These are phyloP conservation scores for Microcera coccophila DNA, from an alignment of 2,329 filamentous ascomycete species.

Conservation along the genomic window DNA sequence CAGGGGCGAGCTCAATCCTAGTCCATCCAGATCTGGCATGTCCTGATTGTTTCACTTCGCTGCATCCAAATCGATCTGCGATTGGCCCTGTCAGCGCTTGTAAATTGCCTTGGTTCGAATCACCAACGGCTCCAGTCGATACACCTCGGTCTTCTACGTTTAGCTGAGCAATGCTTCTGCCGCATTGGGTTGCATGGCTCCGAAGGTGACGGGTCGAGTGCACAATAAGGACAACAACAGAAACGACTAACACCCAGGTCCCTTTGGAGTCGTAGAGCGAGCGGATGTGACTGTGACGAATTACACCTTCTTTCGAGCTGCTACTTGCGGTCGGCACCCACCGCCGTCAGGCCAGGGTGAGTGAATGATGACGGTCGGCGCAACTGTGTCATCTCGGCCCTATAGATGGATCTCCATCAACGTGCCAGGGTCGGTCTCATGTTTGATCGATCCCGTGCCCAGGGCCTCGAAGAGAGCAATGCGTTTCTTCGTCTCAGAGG, in stretches of 20 bases:
- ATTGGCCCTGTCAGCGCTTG: not conserved
- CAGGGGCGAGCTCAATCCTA: not conserved
- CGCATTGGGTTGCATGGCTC: not conserved
- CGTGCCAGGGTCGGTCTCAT: slow-evolving; percentile 4
- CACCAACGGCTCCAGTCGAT: too few relatives aligned
- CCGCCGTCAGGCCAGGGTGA: slow-evolving; percentile 12
- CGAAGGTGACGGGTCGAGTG: not conserved
- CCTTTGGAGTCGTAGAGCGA: not conserved
- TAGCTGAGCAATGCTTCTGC: not conserved
- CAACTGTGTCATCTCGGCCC: slow-evolving; percentile 11
- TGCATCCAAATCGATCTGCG: not conserved
- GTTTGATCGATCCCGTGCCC: slow-evolving; percentile 8
- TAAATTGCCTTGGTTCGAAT: too few relatives aligned
- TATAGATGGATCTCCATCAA: slow-evolving; percentile 7
- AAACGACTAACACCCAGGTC: not conserved
- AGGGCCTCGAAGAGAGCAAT: too few relatives aligned
- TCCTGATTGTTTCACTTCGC: not conserved
- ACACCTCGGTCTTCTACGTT: too few relatives aligned
- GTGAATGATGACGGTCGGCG: slow-evolving; percentile 1
- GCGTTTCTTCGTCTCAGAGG: slow-evolving; percentile 2
- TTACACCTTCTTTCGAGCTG: not conserved
- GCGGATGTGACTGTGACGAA: not conserved
- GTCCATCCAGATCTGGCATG: not conserved
- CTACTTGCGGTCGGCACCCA: slow-evolving; percentile 8
- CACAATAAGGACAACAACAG: too few relatives aligned